phyloP scores from a whole-genome alignment of 2,329 filamentous ascomycete species.

The Xylaria sp. region DNA sequence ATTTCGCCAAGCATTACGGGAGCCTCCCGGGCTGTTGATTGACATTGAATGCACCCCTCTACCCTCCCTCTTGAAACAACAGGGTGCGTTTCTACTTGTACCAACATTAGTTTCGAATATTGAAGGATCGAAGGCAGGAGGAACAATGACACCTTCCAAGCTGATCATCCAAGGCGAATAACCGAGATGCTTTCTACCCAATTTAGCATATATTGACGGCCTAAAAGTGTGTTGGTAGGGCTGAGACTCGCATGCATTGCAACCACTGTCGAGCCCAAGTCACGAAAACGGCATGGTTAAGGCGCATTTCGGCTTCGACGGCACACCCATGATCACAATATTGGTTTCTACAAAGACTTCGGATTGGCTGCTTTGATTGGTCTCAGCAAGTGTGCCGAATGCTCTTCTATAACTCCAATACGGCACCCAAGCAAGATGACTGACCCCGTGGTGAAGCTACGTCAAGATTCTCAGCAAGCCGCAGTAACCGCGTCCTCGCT shows the following conservation, averaged over 20 bases:
- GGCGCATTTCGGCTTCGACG: background rate
- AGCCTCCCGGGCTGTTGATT: background rate
- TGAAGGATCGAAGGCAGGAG: background rate
- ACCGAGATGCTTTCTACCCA: background rate
- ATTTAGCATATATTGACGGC: background rate
- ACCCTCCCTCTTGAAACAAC: slow-evolving; percentile 5
- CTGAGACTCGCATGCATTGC: background rate
- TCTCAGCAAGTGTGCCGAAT: background rate
- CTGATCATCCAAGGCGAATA: background rate
- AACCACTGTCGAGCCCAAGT: background rate
- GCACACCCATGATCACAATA: background rate
- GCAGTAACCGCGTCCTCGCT: background rate
- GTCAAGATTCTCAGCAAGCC: background rate
- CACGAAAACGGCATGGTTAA: background rate
- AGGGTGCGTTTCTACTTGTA: background rate
- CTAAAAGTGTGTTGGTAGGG: slow-evolving; percentile 1
- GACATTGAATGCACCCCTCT: background rate
- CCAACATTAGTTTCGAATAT: slow-evolving; percentile 9
- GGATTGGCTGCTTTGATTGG: background rate
- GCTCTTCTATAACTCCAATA: background rate
- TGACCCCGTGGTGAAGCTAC: background rate
- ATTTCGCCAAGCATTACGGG: background rate
- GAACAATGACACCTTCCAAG: background rate
- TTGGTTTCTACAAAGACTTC: background rate
- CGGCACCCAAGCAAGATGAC: background rate